Evolutionary conservation across 73 alveolate genomes (phyloP).

Genomic region (Blepharisma stoltei): DNA sequence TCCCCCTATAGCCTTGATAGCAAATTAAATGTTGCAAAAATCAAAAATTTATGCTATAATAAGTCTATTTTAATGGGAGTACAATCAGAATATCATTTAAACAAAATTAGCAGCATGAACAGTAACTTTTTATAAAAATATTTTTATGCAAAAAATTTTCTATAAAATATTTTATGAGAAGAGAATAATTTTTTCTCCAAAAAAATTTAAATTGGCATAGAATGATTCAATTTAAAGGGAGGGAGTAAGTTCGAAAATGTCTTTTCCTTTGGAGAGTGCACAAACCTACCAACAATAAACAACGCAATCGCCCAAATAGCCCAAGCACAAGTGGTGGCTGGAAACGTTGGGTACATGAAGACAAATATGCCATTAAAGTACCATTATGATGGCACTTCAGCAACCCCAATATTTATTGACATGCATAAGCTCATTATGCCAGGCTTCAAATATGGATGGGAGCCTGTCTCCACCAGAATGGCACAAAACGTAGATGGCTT

Average conservation of each 20-base stretch:
- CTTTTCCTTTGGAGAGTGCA: slow-evolving; percentile 22
- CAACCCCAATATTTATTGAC: slow-evolving; percentile 32
- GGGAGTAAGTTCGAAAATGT: not conserved
- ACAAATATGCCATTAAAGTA: not conserved
- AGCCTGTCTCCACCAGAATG: not conserved
- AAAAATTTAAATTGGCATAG: no score
- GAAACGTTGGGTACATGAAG: not conserved
- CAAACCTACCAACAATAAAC: slow-evolving; percentile 19
- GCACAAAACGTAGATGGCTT: not conserved
- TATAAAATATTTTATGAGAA: no score
- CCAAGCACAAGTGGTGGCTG: slow-evolving; percentile 32
- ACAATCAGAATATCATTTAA: no score
- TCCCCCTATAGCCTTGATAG: no score
- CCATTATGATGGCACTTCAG: slow-evolving; percentile 26
- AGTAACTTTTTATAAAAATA: no score
- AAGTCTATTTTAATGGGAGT: no score
- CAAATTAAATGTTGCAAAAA: no score
- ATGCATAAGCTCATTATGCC: slow-evolving; percentile 25
- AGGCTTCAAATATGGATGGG: slow-evolving; percentile 32
- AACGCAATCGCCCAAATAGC: slow-evolving; percentile 11
- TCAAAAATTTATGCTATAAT: no score
- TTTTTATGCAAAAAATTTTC: no score
- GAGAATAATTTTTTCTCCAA: no score
- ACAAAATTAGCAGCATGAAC: no score
- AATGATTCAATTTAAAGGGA: no score